Evolutionary conservation across 352 stramenopile genomes (phyloP).

Genomic region (Chrysophaeum taylorii): DNA sequence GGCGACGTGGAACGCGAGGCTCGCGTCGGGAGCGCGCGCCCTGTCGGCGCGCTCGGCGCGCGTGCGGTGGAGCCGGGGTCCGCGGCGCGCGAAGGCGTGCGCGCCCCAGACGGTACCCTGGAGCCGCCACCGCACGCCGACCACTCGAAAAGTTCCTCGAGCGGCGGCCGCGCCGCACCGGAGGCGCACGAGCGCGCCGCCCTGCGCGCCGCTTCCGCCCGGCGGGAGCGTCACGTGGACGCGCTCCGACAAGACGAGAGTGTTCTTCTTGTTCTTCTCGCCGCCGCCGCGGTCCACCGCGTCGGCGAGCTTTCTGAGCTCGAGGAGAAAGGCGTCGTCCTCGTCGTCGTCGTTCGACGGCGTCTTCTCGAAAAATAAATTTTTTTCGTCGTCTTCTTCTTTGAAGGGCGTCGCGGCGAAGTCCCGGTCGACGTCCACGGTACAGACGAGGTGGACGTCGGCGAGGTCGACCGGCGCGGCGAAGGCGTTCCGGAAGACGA

Average conservation of each 20-base stretch:
- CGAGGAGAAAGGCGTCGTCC: not conserved
- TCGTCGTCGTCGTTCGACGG: no score
- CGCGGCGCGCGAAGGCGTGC: not conserved
- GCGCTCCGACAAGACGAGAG: not conserved
- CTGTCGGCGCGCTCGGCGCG: not conserved
- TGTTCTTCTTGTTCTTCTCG: no score
- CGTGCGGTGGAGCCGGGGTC: not conserved
- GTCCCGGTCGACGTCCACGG: not conserved
- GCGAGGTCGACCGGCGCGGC: not conserved
- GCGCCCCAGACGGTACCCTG: not conserved
- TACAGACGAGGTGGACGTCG: slow-evolving; percentile 12
- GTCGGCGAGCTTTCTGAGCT: not conserved
- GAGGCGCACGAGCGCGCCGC: not conserved
- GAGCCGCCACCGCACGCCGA: slow-evolving; percentile 9
- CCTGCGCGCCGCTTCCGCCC: not conserved
- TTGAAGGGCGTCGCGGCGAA: not conserved
- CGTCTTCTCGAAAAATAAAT: no score
- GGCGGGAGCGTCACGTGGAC: not conserved
- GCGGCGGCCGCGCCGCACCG: not conserved
- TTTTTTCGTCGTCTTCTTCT: not conserved
- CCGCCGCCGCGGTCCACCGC: not conserved
- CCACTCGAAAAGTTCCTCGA: not conserved
- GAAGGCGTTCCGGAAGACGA: not conserved
- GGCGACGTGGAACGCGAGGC: slow-evolving; percentile 2
- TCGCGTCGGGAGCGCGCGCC: not conserved